Base-by-base conservation (phyloP, 805 yeast species). In the Yarrowia sp. region DNA sequence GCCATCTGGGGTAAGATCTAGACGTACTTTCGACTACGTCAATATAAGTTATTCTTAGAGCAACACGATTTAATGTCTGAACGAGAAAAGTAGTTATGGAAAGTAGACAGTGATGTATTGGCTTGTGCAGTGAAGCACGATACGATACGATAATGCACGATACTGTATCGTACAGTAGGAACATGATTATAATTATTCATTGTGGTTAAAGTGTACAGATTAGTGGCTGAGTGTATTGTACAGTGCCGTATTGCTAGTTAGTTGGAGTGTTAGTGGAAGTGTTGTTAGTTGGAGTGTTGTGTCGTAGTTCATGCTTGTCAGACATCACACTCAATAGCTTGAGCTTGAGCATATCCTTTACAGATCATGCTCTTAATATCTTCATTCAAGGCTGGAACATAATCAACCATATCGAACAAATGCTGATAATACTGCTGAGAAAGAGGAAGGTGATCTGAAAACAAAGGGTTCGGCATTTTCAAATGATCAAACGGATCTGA, bases 1-100 rank as follows among this genome's bases (percentile, higher is more conserved):
- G 77, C 90, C 72, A 70, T 76, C 47, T 78, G 78, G 50, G 93
- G 95, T 17, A 93, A 93, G 77, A 83, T 92, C 69, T 90, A 78
- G 69, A n/a, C 17, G 13, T 17, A 8, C 38, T 35, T 35, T n/a
- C n/a, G n/a, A n/a, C n/a, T 3, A 22, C 28, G 28, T 22, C 28
- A 22, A 22, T 22, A 22, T 22, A 22, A 22, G 28, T 22, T 22
- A 22, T 22, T n/a, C n/a, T n/a, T n/a, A n/a, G n/a, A n/a, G n/a
- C n/a, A n/a, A n/a, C n/a, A n/a, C n/a, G n/a, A n/a, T n/a, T n/a
- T n/a, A n/a, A n/a, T n/a, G n/a, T n/a, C n/a, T n/a, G 35, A 17
- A 4, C 5, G n/a, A 43, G 32, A 43, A 13, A 42, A 17, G 31
- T 42, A 42, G n/a, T n/a, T n/a, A n/a, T n/a, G n/a, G n/a, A n/a